Evolutionary conservation across 2,329 filamentous ascomycete species (phyloP).

Genomic region (Penicillium capsulatum): DNA sequence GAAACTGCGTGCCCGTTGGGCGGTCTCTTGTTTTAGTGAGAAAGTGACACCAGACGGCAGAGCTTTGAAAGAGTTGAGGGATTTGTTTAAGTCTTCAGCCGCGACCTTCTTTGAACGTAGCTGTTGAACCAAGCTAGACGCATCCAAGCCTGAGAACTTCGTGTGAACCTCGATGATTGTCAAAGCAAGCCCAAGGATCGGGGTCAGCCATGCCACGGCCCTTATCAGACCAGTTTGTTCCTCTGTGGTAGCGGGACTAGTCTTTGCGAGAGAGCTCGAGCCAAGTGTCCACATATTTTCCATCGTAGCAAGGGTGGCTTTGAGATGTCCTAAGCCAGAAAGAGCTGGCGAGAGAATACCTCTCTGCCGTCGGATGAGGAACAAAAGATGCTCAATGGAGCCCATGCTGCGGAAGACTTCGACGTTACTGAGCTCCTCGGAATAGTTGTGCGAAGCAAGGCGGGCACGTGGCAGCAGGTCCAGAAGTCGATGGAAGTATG

Average conservation of each 20-base stretch:
- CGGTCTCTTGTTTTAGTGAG: constrained; percentile 24
- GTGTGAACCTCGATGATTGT: constrained; percentile 63
- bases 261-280: constrained; percentile 23
- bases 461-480: constrained; percentile 68
- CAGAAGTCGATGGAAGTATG: constrained; percentile 74
- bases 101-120: constrained; percentile 51
- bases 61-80: constrained; percentile 42
- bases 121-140: constrained; percentile 43
- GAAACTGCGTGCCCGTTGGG: constrained; percentile 23
- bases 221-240: constrained; percentile 25
- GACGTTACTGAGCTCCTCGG: constrained; percentile 75
- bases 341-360: constrained; percentile 32
- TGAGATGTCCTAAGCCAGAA: constrained; percentile 29
- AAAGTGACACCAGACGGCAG: constrained; percentile 52
- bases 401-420: constrained; percentile 76
- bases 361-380: constrained; percentile 44
- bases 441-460: constrained; percentile 66
- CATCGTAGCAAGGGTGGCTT: constrained; percentile 30
- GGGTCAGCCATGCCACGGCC: constrained; percentile 58
- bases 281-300: constrained; percentile 32
- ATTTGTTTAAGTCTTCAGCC: constrained; percentile 45
- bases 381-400: constrained; percentile 79
- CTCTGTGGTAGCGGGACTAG: constrained; percentile 11
- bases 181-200: constrained; percentile 61
- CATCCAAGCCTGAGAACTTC: constrained; percentile 56